A percentile compares a stretch with the other conserved stretches of the same genome.
Conservation (phyloP, 768 basidiomycete genomes). For the Amanita pallidorosea region DNA sequence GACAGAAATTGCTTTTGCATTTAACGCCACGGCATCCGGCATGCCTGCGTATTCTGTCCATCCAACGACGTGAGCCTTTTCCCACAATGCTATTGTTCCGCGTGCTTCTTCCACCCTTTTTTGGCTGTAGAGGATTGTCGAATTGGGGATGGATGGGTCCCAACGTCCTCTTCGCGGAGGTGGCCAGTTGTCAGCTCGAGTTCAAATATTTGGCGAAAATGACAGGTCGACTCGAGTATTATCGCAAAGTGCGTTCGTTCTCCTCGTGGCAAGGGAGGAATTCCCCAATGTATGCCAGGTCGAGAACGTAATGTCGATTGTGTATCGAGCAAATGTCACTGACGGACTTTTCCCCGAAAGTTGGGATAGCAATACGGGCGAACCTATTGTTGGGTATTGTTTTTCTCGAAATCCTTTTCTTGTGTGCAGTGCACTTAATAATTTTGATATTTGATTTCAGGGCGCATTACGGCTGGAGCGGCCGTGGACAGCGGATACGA, state of each 20-base stretch:
- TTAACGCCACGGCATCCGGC: slow-evolving; percentile 46
- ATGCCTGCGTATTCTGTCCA: slow-evolving; percentile 57
- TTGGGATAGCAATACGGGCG: slow-evolving; percentile 17
- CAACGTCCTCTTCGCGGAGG: slow-evolving; percentile 25
- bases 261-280: not conserved
- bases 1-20: slow-evolving; percentile 46
- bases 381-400: slow-evolving; percentile 14
- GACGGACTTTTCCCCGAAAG: slow-evolving; percentile 23
- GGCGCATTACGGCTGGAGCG: slow-evolving; percentile 42
- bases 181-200: slow-evolving; percentile 55
- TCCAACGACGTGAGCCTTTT: slow-evolving; percentile 29
- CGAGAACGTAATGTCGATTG: slow-evolving; percentile 26
- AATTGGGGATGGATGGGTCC: slow-evolving; percentile 19
- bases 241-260: slow-evolving; percentile 15
- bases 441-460: slow-evolving; percentile 13
- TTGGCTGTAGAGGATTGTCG: slow-evolving; percentile 17
- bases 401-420: not conserved
- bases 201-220: slow-evolving; percentile 65
- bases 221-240: slow-evolving; percentile 49
- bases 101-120: not conserved
- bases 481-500: slow-evolving; percentile 57
- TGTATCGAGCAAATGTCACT: slow-evolving; percentile 19
- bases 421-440: not conserved
- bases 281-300: slow-evolving; percentile 12
- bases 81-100: not conserved